Conservation (phyloP, 1,284 basidiomycete species). For the Tilletia setariae region DNA sequence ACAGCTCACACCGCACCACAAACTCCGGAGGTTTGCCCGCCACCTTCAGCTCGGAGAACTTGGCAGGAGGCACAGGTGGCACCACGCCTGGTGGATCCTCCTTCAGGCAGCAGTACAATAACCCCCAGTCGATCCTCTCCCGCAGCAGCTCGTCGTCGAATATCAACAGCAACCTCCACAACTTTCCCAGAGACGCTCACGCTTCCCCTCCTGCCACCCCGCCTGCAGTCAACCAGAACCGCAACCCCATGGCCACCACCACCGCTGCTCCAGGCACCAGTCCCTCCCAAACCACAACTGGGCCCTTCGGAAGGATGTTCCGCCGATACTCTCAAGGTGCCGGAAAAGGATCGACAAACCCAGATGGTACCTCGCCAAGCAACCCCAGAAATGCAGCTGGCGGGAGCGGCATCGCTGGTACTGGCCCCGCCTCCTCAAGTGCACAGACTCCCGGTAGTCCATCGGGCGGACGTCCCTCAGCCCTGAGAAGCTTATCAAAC, state of each 20-base stretch:
- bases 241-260: neutral
- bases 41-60: neutral
- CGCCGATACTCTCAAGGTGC: slow-evolving; percentile 41
- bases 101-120: neutral
- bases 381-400: slow-evolving; percentile 22
- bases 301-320: slow-evolving; percentile 42
- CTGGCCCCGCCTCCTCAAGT: slow-evolving; percentile 18
- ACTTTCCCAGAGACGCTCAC: neutral
- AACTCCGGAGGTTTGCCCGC: neutral
- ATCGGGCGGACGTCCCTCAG: neutral
- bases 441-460: slow-evolving; percentile 22
- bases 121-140: neutral
- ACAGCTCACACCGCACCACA: neutral
- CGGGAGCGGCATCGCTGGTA: slow-evolving; percentile 25
- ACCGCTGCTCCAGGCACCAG: neutral
- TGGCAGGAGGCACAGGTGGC: neutral
- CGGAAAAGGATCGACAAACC: slow-evolving; percentile 19
- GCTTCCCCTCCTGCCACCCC: slow-evolving; percentile 6
- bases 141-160: slow-evolving; percentile 12
- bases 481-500: slow-evolving; percentile 12
- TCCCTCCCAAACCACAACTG: slow-evolving; percentile 1
- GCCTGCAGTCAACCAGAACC: neutral
- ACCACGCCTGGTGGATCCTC: no score
- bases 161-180: neutral
- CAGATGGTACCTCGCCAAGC: neutral